Evolutionary conservation across 108 stramenopile species (phyloP), one percentile per base, ranked within the genome.

Genomic region (Cafeteria roenbergensis): DNA sequence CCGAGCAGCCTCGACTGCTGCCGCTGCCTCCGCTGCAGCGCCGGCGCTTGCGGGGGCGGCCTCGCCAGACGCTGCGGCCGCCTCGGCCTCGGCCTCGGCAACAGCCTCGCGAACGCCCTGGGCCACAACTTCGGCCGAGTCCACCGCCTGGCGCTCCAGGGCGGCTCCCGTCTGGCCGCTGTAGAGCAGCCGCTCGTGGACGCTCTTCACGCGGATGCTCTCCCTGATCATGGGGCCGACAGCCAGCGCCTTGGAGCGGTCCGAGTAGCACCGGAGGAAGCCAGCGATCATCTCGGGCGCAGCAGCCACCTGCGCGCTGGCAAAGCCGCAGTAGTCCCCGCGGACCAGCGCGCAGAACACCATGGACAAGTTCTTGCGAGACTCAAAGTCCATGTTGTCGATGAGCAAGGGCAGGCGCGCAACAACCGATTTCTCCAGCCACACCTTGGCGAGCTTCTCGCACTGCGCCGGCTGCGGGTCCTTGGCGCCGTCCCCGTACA

Each of bases 201-300:
- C 59, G 17, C 33, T 42, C n/a, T 72, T 50, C 52, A 75, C 42
- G 51, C 73, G 77, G 24, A 75, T 37, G 57, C 67, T 64, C 65
- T 78, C 77, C 48, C 77, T 66, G 28, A 80, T 73, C 76, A 78
- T 78, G 25, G 69, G 42, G n/a, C 77, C 77, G 20, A 74, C 74
- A 30, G 61, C 69, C 36, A 80, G 56, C 24, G 75, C 79, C 29
- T 72, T 58, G 0, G 0, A 12, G 24, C 9, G 22, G 22, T 24
- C 6, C 20, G 12, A 21, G 20, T 42, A 20, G n/a, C 34, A 24
- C 24, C 22, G 32, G 26, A 70, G 32, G 31, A 58, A 34, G 21
- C 71, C 65, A 50, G 54, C 62, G 14, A 77, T 55, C 36, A 74
- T 67, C 22, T 51, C 22, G 0, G 64, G 69, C 42, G 75, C 36